Evolutionary conservation across 2,329 filamentous ascomycete species (phyloP).

Genomic region (Talaromyces sp.): DNA sequence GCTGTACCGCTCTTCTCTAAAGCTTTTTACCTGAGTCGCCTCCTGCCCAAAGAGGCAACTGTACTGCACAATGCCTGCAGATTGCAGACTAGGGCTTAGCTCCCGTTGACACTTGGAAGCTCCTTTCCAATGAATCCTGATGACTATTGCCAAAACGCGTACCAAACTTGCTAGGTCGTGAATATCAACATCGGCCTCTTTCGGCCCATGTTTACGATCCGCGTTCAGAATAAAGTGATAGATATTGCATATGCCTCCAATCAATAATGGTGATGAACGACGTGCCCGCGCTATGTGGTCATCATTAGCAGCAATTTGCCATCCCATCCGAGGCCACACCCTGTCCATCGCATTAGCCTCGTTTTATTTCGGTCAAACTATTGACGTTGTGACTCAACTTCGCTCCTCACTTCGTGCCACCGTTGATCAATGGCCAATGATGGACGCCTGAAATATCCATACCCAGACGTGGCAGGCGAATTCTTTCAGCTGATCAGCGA

Average conservation of each 20-base stretch:
- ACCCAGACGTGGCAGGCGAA: constrained; percentile 26
- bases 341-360: constrained; percentile 8
- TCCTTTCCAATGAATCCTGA: constrained; percentile 17
- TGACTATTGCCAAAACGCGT: constrained; percentile 13
- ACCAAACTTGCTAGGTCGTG: constrained; percentile 12
- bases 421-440: constrained; percentile 16
- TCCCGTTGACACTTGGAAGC: constrained; percentile 12
- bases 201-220: constrained; percentile 15
- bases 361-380: constrained; percentile 8
- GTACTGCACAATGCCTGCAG: constrained; percentile 13
- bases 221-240: constrained; percentile 13
- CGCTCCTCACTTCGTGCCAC: constrained; percentile 11
- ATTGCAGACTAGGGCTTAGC: constrained; percentile 11
- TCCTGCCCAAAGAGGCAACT: constrained; percentile 14
- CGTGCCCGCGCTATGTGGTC: constrained; percentile 13
- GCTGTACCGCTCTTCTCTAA: not conserved
- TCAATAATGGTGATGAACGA: constrained; percentile 7
- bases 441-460: constrained; percentile 19
- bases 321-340: constrained; percentile 11
- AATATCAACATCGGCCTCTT: constrained; percentile 15
- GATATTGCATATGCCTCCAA: constrained; percentile 16
- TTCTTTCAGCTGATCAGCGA: constrained; percentile 43
- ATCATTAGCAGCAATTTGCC: constrained; percentile 5
- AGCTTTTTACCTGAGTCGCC: constrained; percentile 4
- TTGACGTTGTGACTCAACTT: constrained; percentile 3